A percentile compares a stretch with the other conserved stretches of the same genome.
Conservation (phyloP, 805 yeast genomes). For the Myxozyma lipomycoides region DNA sequence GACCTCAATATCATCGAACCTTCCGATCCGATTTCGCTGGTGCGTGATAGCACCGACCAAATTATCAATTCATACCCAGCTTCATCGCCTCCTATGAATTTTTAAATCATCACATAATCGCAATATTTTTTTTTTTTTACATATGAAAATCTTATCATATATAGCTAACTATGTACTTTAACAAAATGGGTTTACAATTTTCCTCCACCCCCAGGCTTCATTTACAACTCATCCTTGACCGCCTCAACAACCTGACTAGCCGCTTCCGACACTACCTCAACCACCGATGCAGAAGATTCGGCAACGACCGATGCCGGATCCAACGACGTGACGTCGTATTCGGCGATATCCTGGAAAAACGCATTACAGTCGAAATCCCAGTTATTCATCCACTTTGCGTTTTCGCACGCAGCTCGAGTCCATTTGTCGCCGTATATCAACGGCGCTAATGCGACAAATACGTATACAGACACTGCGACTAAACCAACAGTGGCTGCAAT, state of each 20-base stretch:
- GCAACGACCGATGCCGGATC: neutral
- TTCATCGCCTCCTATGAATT: neutral
- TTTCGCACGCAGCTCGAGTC: slow-evolving; percentile 65
- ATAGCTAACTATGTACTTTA: neutral
- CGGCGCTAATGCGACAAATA: slow-evolving; percentile 63
- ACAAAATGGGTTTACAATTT: too few species aligned
- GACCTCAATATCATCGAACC: too few species aligned
- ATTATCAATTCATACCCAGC: neutral
- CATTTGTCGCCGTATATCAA: slow-evolving; percentile 74
- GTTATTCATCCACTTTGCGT: slow-evolving; percentile 52
- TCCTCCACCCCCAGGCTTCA: neutral
- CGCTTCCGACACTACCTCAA: neutral
- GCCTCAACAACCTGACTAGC: neutral
- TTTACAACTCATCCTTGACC: slow-evolving; percentile 1
- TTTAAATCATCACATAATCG: too few species aligned
- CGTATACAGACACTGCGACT: slow-evolving; percentile 47
- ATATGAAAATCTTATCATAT: too few species aligned
- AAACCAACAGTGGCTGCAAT: slow-evolving; percentile 48
- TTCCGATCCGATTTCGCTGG: too few species aligned
- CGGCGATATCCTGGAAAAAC: slow-evolving; percentile 39
- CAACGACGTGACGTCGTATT: neutral
- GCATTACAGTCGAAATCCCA: slow-evolving; percentile 89
- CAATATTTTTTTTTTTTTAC: neutral
- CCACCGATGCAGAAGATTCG: neutral
- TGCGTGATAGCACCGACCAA: neutral